Conservation (phyloP, 345 rosid genomes). For the Dipteronia dyeriana region DNA sequence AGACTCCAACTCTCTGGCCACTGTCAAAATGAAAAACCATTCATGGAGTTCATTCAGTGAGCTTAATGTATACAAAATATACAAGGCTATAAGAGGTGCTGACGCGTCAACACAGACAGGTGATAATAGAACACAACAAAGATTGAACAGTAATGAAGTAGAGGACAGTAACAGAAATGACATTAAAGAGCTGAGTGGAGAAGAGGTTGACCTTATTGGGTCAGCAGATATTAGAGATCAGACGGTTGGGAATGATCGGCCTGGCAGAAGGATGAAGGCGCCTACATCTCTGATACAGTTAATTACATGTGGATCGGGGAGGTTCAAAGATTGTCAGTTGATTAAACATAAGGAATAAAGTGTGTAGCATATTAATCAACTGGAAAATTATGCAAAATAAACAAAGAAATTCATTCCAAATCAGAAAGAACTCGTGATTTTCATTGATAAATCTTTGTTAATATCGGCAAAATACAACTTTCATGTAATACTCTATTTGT, state of each 20-base stretch:
- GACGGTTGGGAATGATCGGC: slow-evolving; percentile 30
- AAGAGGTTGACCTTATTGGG: slow-evolving; percentile 21
- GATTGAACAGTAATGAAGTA: slow-evolving; percentile 10
- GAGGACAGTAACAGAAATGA: slow-evolving; percentile 1
- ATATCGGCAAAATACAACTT: slow-evolving; percentile 5
- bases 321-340: slow-evolving; percentile 6
- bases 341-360: neutral
- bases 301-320: slow-evolving; percentile 50
- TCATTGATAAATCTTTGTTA: neutral
- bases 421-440: slow-evolving; percentile 11
- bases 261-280: slow-evolving; percentile 55
- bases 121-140: slow-evolving; percentile 9
- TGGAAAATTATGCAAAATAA: neutral
- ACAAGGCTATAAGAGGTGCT: slow-evolving; percentile 28
- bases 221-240: slow-evolving; percentile 41
- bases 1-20: slow-evolving; percentile 24
- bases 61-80: slow-evolving; percentile 21
- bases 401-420: neutral
- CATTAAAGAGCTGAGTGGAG: slow-evolving; percentile 10
- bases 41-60: slow-evolving; percentile 26
- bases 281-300: slow-evolving; percentile 51
- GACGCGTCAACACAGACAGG: slow-evolving; percentile 61
- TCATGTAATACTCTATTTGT: neutral
- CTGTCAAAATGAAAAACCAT: slow-evolving; percentile 18
- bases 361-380: neutral